Percentiles rank a stretch among this genome's conserved stretches.
Evolutionary conservation across 306 rosid genomes (phyloP).

Genomic region (Echinosophora koreensis): DNA sequence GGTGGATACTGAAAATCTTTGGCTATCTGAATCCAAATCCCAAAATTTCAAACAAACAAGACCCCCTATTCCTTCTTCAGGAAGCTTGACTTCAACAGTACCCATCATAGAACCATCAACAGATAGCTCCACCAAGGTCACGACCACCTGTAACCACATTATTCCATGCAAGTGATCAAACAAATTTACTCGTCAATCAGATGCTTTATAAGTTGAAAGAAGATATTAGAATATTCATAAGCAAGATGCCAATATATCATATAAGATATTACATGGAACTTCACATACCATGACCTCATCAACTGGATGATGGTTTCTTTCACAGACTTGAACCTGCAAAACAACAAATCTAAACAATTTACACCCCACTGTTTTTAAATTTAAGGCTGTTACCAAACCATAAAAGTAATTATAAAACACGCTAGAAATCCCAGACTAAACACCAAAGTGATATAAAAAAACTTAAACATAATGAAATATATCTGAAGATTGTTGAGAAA

Average conservation of each 20-base stretch:
- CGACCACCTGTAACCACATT: conserved; percentile 64
- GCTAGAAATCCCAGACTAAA: conserved; percentile 22
- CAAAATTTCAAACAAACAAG: conserved; percentile 89
- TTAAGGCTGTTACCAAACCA: background rate
- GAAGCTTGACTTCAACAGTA: conserved; percentile 82
- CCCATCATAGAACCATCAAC: conserved; percentile 87
- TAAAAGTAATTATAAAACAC: conserved; percentile 17
- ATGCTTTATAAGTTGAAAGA: background rate
- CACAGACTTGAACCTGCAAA: conserved; percentile 91
- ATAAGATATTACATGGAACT: conserved; percentile 38
- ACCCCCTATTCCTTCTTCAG: conserved; percentile 91
- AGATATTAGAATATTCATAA: background rate
- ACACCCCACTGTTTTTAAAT: conserved; percentile 16
- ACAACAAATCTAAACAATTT: conserved; percentile 20
- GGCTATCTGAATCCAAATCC: conserved; percentile 71
- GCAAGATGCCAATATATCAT: conserved; percentile 17
- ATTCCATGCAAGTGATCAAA: conserved; percentile 35
- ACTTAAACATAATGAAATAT: conserved; percentile 19
- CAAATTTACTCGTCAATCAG: conserved; percentile 26
- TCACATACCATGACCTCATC: conserved; percentile 89
- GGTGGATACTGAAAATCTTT: conserved; percentile 76
- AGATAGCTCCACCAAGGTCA: conserved; percentile 75
- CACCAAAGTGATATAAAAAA: background rate
- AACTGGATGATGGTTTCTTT: conserved; percentile 95
- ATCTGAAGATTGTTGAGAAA: conserved; percentile 4